A percentile compares a stretch with the other conserved stretches of the same genome.
These are phyloP conservation scores for Pleurotus salmoneostramineus DNA, from an alignment of 768 basidiomycete species.

Conservation along the genomic window DNA sequence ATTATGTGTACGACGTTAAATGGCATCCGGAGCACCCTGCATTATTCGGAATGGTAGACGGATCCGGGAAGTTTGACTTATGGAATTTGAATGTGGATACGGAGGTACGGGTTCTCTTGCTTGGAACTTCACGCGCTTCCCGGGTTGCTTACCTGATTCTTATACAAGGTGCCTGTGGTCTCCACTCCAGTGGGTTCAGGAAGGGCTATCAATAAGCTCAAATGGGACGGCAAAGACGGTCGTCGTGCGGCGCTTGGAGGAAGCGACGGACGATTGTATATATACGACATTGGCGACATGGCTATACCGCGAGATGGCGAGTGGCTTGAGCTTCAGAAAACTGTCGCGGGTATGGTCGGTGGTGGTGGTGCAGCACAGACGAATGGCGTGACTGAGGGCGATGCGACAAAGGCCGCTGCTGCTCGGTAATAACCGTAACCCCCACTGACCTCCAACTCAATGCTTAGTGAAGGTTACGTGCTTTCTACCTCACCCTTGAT, in stretches of 20 bases:
- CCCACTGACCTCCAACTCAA: background rate
- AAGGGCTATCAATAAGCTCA: constrained; percentile 89
- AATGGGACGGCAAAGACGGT: constrained; percentile 94
- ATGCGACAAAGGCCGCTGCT: constrained; percentile 25
- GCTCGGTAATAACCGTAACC: constrained; percentile 5
- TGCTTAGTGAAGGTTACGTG: background rate
- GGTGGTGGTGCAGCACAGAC: constrained; percentile 33
- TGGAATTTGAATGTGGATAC: constrained; percentile 98
- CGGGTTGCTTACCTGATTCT: background rate
- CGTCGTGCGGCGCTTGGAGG: constrained; percentile 87
- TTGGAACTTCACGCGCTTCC: background rate
- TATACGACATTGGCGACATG: constrained; percentile 95
- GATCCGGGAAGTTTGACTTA: constrained; percentile 91
- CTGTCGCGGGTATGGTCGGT: constrained; percentile 68
- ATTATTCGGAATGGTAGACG: constrained; percentile 89
- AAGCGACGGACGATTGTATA: constrained; percentile 87
- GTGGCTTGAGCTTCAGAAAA: constrained; percentile 92
- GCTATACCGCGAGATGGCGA: constrained; percentile 85
- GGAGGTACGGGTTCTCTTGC: constrained; percentile 58
- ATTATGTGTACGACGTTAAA: constrained; percentile 97
- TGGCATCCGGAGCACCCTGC: constrained; percentile 98
- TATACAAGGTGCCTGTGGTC: constrained; percentile 79
- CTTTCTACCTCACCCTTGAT: background rate
- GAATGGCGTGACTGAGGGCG: constrained; percentile 35
- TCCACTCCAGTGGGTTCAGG: constrained; percentile 77